A percentile compares a stretch with the other conserved stretches of the same genome.
Conservation (phyloP, 495 filamentous ascomycete genomes). For the Annulohypoxylon moriforme region DNA sequence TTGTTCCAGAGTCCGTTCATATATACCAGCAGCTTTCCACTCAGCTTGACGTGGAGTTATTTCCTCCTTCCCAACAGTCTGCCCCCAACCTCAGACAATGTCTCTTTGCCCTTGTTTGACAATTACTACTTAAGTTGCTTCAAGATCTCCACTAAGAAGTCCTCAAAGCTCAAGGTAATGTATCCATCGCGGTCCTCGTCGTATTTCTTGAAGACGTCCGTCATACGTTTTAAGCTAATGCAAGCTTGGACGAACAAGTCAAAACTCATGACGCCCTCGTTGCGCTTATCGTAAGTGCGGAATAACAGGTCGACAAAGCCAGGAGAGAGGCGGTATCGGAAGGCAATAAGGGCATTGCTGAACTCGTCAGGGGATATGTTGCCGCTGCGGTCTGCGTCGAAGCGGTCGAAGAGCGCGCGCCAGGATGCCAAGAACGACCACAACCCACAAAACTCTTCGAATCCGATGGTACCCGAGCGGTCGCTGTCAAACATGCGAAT, state of each 20-base stretch:
- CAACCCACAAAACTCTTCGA: constrained; percentile 93
- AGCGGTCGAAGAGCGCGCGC: constrained; percentile 93
- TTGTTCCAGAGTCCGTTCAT: background rate
- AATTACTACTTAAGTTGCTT: constrained; percentile 58
- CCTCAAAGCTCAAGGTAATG: constrained; percentile 84
- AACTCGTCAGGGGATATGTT: constrained; percentile 90
- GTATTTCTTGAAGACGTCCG: constrained; percentile 98
- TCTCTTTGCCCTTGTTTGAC: background rate
- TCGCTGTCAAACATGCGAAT: constrained; percentile 98
- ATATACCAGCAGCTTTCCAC: background rate
- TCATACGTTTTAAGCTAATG: constrained; percentile 96
- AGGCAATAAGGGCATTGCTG: constrained; percentile 89
- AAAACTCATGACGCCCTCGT: constrained; percentile 82
- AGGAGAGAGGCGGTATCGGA: constrained; percentile 89
- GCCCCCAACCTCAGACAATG: background rate
- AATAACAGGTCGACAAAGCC: constrained; percentile 87
- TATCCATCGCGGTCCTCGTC: constrained; percentile 96
- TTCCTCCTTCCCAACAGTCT: background rate
- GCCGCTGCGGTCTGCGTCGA: constrained; percentile 88
- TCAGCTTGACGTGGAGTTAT: background rate
- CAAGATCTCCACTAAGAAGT: constrained; percentile 75
- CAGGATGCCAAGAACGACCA: constrained; percentile 96
- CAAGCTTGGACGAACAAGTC: constrained; percentile 98
- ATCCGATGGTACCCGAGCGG: constrained; percentile 87
- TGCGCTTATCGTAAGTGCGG: constrained; percentile 68